A percentile compares a stretch with the other conserved stretches of the same genome.
Conservation (phyloP, 345 rosid species). For the Gossypium arboreum region DNA sequence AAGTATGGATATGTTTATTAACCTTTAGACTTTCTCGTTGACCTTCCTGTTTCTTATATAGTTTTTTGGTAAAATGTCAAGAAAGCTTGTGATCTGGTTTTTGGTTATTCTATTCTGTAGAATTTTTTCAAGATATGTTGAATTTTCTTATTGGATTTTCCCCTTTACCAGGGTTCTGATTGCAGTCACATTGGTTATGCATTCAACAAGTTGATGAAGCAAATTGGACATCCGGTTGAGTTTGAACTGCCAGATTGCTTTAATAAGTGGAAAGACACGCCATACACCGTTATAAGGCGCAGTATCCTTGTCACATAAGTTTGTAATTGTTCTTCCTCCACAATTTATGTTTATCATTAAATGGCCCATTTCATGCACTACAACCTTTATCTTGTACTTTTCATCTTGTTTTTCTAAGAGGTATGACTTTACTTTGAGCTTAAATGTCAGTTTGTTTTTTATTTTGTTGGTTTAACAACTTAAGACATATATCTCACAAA, state of each 20-base stretch:
- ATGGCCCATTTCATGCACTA: not conserved
- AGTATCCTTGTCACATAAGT: conserved; percentile 50
- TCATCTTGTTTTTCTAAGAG: not conserved
- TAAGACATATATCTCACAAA: conserved; percentile 83
- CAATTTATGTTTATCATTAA: not conserved
- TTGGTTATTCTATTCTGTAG: not conserved
- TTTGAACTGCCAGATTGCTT: conserved; percentile 85
- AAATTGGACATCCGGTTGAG: conserved; percentile 60
- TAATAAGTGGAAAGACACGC: conserved; percentile 57
- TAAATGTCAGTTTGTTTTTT: not conserved
- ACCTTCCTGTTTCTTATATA: too few species aligned
- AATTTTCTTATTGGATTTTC: conserved; percentile 13
- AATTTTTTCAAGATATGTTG: not conserved
- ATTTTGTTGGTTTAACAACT: conserved; percentile 36
- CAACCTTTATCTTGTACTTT: not conserved
- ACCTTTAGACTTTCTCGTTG: too few species aligned
- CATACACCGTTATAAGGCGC: conserved; percentile 73
- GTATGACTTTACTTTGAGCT: not conserved
- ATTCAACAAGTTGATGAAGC: conserved; percentile 55
- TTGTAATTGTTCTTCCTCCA: not conserved
- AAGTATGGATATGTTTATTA: too few species aligned
- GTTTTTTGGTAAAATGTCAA: too few species aligned
- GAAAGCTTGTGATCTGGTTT: too few species aligned
- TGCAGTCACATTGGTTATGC: conserved; percentile 39
- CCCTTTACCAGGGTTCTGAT: conserved; percentile 47